Conservation (phyloP, 2,329 filamentous ascomycete species). For the Colletotrichum spaethianum region DNA sequence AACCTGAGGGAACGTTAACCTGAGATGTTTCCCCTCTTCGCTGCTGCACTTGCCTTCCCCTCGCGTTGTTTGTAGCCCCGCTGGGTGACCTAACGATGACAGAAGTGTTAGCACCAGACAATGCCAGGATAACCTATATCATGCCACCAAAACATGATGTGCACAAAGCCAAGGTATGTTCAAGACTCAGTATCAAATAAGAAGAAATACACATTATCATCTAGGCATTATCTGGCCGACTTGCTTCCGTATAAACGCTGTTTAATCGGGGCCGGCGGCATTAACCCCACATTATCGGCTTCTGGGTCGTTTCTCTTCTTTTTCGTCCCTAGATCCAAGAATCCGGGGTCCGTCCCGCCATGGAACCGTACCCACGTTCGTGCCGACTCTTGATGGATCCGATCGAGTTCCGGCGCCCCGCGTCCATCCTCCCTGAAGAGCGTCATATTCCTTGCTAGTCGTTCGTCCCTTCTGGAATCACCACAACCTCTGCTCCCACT, state of each 20-base stretch:
- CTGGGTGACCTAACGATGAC: no score
- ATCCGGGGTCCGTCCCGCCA: slow-evolving; percentile 30
- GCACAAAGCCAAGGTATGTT: background rate
- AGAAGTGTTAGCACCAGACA: no score
- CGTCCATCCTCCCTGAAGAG: slow-evolving; percentile 20
- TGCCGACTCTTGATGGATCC: slow-evolving; percentile 30
- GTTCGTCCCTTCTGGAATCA: background rate
- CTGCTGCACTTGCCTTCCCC: no score
- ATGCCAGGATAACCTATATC: no score
- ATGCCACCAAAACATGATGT: background rate
- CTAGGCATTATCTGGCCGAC: background rate
- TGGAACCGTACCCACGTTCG: slow-evolving; percentile 32
- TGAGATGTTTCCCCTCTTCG: no score
- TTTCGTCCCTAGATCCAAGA: slow-evolving; percentile 28
- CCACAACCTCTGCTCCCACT: background rate
- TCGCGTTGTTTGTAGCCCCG: no score
- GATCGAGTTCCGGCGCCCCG: slow-evolving; percentile 21
- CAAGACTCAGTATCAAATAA: background rate
- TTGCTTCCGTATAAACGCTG: background rate
- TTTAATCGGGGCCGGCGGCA: background rate
- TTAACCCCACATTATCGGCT: background rate
- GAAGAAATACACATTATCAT: background rate
- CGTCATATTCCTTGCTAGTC: slow-evolving; percentile 18
- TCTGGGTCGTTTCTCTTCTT: slow-evolving; percentile 11
- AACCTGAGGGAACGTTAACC: no score